Percentiles rank a stretch among this genome's conserved stretches.
Conservation (phyloP, 73 alveolate species). For the Paramecium octaurelia region DNA sequence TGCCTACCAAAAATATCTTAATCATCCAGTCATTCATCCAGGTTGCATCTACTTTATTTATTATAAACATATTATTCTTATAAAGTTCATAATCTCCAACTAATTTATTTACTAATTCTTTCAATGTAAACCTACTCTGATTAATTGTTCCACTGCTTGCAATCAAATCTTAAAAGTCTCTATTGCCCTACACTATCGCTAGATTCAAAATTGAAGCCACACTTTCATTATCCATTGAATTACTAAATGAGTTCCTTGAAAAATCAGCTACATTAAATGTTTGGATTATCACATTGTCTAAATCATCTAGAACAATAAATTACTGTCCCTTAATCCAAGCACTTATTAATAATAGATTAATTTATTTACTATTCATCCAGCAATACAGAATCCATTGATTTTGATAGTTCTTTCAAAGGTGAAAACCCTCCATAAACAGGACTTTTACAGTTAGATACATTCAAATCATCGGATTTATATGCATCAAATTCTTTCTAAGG, state of each 20-base stretch:
- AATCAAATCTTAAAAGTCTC: constrained; percentile 25
- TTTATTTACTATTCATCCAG: constrained; percentile 25
- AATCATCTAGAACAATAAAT: constrained; percentile 31
- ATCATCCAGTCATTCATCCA: constrained; percentile 40
- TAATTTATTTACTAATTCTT: neutral
- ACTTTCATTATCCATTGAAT: neutral
- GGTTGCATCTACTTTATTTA: neutral
- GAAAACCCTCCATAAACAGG: constrained; percentile 38
- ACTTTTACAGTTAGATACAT: neutral
- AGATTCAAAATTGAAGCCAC: neutral
- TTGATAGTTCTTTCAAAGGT: neutral
- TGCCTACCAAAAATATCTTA: neutral
- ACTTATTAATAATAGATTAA: neutral
- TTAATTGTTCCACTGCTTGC: neutral
- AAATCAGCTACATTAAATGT: constrained; percentile 15
- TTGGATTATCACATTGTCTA: neutral
- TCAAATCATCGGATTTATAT: neutral
- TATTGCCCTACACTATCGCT: neutral
- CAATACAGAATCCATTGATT: constrained; percentile 3
- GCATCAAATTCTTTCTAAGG: constrained; percentile 11
- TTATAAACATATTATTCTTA: constrained; percentile 16
- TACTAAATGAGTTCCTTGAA: neutral
- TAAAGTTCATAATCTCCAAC: constrained; percentile 1
- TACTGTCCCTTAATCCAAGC: constrained; percentile 42
- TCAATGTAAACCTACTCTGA: neutral